phyloP scores from a whole-genome alignment of 768 basidiomycete species.

The Flagelloscypha sp. region DNA sequence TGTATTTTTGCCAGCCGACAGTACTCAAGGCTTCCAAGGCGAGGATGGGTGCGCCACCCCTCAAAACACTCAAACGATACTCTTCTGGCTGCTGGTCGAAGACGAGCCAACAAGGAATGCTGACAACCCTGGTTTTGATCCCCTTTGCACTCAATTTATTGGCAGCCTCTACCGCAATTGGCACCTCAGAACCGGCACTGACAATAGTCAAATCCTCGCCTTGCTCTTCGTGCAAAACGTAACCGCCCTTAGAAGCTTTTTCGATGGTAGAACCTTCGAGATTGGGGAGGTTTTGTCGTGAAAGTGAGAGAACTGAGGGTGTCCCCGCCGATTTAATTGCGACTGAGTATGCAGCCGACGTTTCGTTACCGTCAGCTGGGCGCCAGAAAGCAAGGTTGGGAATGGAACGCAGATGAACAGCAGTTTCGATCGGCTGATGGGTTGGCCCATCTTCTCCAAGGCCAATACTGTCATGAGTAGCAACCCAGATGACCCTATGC shows the following conservation, averaged over 20 bases:
- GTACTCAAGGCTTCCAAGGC: conserved; percentile 83
- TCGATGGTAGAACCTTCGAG: conserved; percentile 84
- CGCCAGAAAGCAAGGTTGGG: conserved; percentile 93
- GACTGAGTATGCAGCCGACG: conserved; percentile 83
- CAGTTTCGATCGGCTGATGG: conserved; percentile 91
- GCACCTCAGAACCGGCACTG: conserved; percentile 82
- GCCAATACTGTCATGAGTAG: conserved; percentile 93
- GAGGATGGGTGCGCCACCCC: conserved; percentile 83
- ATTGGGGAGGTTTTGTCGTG: conserved; percentile 89
- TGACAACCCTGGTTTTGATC: conserved; percentile 75
- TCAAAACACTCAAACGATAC: conserved; percentile 78
- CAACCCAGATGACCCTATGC: conserved; percentile 91
- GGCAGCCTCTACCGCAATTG: conserved; percentile 82
- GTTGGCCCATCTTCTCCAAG: conserved; percentile 86
- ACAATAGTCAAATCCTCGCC: conserved; percentile 85
- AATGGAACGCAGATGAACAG: conserved; percentile 75
- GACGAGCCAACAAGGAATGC: conserved; percentile 83
- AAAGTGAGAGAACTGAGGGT: conserved; percentile 77
- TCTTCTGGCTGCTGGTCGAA: conserved; percentile 76
- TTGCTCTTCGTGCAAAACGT: conserved; percentile 76
- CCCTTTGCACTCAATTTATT: conserved; percentile 70
- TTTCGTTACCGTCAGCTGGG: conserved; percentile 94
- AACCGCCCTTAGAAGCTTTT: conserved; percentile 76
- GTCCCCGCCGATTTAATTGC: conserved; percentile 69
- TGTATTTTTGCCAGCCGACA: conserved; percentile 82